Evolutionary conservation across 371 early-diverging fungal genomes (phyloP).

Genomic region (Circinella minor): DNA sequence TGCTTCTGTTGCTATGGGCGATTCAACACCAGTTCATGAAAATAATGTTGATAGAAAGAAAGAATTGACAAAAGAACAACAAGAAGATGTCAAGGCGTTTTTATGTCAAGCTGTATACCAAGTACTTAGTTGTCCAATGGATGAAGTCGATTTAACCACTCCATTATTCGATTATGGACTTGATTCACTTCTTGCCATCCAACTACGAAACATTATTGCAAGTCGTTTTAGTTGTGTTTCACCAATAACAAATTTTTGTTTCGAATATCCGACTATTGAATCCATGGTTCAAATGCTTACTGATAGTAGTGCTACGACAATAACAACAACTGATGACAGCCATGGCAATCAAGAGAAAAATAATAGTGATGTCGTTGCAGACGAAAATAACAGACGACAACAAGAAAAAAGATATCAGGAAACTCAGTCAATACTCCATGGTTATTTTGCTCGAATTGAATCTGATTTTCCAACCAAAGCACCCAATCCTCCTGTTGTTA

Average conservation of each 20-base stretch:
- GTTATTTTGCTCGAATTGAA: slow-evolving; percentile 25
- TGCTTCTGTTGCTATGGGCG: no score
- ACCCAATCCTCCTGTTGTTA: background rate
- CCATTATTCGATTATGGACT: slow-evolving; percentile 24
- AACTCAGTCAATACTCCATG: slow-evolving; percentile 5
- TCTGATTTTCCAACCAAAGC: slow-evolving; percentile 23
- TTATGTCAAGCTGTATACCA: background rate
- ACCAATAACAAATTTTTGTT: slow-evolving; percentile 39
- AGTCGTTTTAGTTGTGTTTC: slow-evolving; percentile 10
- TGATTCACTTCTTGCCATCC: slow-evolving; percentile 17
- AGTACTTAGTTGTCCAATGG: background rate
- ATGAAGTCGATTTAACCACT: background rate
- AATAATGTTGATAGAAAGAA: no score
- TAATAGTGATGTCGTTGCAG: background rate
- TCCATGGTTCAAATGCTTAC: slow-evolving; percentile 15
- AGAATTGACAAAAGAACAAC: no score
- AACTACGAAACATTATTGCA: slow-evolving; percentile 23
- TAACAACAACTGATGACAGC: background rate
- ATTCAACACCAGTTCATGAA: no score
- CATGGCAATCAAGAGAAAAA: no score
- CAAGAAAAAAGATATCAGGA: slow-evolving; percentile 20
- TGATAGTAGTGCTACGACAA: background rate
- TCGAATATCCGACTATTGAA: slow-evolving; percentile 30
- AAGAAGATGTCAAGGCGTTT: background rate
- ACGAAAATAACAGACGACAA: background rate